Evolutionary conservation across 768 basidiomycete species (phyloP).

Genomic region (Fibroporia radiculosa): DNA sequence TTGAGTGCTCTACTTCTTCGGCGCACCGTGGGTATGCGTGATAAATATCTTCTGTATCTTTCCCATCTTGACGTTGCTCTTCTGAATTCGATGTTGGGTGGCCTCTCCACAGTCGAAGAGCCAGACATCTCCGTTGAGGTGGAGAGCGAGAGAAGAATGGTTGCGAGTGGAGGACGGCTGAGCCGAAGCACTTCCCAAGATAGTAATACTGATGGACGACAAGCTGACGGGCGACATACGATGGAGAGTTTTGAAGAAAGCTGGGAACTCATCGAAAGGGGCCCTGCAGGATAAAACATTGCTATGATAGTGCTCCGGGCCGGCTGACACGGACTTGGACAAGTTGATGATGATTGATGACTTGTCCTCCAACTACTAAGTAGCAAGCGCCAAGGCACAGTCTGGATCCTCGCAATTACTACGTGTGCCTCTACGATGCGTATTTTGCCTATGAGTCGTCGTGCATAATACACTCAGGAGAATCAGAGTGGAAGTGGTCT

Average conservation of each 20-base stretch:
- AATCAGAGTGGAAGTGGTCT: too few relatives aligned
- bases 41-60: conserved; percentile 78
- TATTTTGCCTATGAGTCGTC: too few relatives aligned
- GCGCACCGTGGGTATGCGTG: conserved; percentile 79
- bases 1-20: neutral
- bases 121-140: conserved; percentile 67
- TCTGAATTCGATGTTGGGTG: conserved; percentile 72
- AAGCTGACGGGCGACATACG: conserved; percentile 1
- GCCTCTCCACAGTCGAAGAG: conserved; percentile 83
- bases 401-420: too few relatives aligned
- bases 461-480: too few relatives aligned
- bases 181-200: conserved; percentile 77
- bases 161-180: conserved; percentile 74
- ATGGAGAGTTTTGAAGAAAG: neutral
- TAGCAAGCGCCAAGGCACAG: too few relatives aligned
- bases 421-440: too few relatives aligned
- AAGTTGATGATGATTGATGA: too few relatives aligned
- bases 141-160: conserved; percentile 66
- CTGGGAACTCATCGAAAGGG: neutral
- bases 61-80: conserved; percentile 68
- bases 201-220: conserved; percentile 48
- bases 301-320: too few relatives aligned
- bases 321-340: too few relatives aligned
- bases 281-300: too few relatives aligned
- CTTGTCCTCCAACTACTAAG: too few relatives aligned